Evolutionary conservation across 192 early-diverging fungal species (phyloP).

Genomic region (Podila epigama): DNA sequence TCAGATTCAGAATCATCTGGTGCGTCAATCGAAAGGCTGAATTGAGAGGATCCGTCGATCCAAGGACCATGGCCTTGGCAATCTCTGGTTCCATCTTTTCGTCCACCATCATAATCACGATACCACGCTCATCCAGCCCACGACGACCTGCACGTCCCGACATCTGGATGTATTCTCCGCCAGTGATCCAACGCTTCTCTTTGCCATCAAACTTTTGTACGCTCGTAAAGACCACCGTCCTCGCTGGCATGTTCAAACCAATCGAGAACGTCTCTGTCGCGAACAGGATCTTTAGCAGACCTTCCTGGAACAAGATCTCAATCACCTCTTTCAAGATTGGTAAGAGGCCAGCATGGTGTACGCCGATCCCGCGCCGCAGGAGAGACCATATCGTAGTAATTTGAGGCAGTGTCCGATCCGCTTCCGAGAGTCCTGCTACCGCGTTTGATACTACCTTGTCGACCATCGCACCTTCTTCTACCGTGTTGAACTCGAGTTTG

Average conservation of each 20-base stretch:
- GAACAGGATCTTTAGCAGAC: conserved; percentile 92
- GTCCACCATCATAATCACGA: conserved; percentile 95
- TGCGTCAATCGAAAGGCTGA: conserved; percentile 94
- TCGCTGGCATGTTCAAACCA: conserved; percentile 98
- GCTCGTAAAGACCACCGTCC: conserved; percentile 93
- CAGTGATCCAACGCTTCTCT: conserved; percentile 70
- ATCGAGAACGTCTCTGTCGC: conserved; percentile 98
- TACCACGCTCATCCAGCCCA: conserved; percentile 94
- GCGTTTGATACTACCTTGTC: conserved; percentile 84
- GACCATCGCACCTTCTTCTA: conserved; percentile 75
- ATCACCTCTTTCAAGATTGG: conserved; percentile 96
- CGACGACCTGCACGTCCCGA: conserved; percentile 93
- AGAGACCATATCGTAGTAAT: conserved; percentile 89
- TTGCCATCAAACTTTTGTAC: conserved; percentile 92
- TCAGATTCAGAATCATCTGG: conserved; percentile 93
- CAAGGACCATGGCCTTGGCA: conserved; percentile 90
- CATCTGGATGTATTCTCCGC: conserved; percentile 99
- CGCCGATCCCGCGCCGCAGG: conserved; percentile 88
- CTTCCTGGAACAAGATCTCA: conserved; percentile 95
- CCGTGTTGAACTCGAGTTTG: conserved; percentile 86
- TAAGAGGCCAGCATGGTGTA: conserved; percentile 93
- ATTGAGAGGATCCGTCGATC: conserved; percentile 76
- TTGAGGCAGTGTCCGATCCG: conserved; percentile 86
- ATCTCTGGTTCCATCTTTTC: conserved; percentile 90
- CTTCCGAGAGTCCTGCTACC: conserved; percentile 78